Base-by-base conservation (phyloP, 768 basidiomycete species). In the Tricholoma matsutake region DNA sequence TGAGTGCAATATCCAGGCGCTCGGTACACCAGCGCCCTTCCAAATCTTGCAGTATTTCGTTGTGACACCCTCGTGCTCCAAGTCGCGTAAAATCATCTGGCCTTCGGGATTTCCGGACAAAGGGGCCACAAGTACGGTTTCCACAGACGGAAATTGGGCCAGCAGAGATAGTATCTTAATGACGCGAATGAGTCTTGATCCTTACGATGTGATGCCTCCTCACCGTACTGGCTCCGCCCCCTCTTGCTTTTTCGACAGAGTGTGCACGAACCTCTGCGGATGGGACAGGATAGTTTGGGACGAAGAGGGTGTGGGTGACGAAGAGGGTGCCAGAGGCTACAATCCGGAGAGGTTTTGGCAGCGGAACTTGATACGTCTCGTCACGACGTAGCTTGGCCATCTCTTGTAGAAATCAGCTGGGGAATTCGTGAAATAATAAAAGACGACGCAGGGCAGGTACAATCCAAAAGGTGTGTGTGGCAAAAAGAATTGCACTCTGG, bases 301-400 rank as follows among this genome's bases (percentile, higher is more conserved):
- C 67, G 39, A 78, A 77, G 54, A 94, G 81, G 0, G 85, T 87
- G 70, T 92, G 86, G 5, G 89, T 91, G 47, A 89, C 73, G 69
- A 94, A 94, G 41, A 94, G 81, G 9, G 92, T 90, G 13, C 92
- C 92, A 11, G 87, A 86, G 2, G 89, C 89, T 41, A 94, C 82
- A 25, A 94, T 84, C 47, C 91, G 87, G 16, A 91, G 78, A n/a
- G 83, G 78, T 66, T 70, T 76, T 54, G 71, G 57, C 57, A 67
- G 67, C 45, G 70, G 69, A 34, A 47, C 37, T 64, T 63, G 61
- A 63, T 63, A 53, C 61, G 62, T 31, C 72, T 76, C 57, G 67
- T 81, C 80, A 63, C 79, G 79, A 57, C 81, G 79, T 65, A 81
- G 67, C 66, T 75, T 82, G 58, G 78, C 76, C 82, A 83, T 84